These are phyloP conservation scores for Metschnikowia vanudenii DNA, from an alignment of 805 yeast species.

Conservation along the genomic window DNA sequence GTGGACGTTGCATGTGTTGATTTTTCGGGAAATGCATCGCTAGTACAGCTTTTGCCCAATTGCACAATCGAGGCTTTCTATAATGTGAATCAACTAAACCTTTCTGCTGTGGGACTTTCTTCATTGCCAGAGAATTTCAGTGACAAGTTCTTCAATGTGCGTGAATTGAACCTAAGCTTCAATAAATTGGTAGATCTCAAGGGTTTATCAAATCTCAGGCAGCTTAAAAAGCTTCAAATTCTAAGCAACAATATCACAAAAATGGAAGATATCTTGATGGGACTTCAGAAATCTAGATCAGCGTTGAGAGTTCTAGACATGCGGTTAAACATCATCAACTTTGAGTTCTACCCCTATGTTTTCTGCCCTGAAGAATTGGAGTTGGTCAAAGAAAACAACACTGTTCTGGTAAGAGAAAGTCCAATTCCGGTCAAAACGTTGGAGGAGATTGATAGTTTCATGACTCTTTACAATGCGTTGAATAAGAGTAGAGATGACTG, in stretches of 20 bases:
- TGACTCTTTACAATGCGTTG: constrained; percentile 45
- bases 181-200: constrained; percentile 40
- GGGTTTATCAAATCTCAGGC: constrained; percentile 31
- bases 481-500: constrained; percentile 38
- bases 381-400: constrained; percentile 14
- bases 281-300: constrained; percentile 30
- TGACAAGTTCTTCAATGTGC: constrained; percentile 44
- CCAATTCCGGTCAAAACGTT: constrained; percentile 45
- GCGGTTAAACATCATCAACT: constrained; percentile 49
- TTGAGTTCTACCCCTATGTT: constrained; percentile 51
- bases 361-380: constrained; percentile 46
- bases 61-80: constrained; percentile 20
- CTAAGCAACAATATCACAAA: constrained; percentile 46
- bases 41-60: constrained; percentile 1
- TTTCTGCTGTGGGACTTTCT: constrained; percentile 48
- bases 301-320: constrained; percentile 43
- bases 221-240: constrained; percentile 40
- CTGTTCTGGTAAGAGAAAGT: constrained; percentile 13
- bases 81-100: constrained; percentile 38
- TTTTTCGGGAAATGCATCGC: constrained; percentile 38
- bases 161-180: constrained; percentile 50
- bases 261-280: constrained; percentile 32
- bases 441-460: constrained; percentile 54
- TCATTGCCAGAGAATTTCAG: constrained; percentile 38
- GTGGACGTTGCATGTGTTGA: constrained; percentile 34